Evolutionary conservation across 148 eudicot genomes (phyloP).

Genomic region (Spergularia bocconei): DNA sequence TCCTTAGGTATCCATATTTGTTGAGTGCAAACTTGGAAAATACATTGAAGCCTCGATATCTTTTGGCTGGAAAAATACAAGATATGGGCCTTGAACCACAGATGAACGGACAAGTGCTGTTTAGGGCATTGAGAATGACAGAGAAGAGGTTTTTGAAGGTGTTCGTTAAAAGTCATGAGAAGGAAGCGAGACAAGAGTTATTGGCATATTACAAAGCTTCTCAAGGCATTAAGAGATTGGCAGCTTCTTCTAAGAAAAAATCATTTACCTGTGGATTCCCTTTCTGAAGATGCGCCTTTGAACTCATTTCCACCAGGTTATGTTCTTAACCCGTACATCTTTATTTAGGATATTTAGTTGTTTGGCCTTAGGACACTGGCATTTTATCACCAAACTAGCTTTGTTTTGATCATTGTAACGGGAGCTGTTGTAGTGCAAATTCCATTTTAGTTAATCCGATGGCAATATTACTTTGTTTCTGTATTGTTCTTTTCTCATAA

Average conservation of each 20-base stretch:
- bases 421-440: background rate
- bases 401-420: background rate
- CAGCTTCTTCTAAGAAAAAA: conserved; percentile 46
- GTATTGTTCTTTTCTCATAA: background rate
- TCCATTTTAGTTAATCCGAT: background rate
- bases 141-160: conserved; percentile 52
- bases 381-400: background rate
- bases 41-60: conserved; percentile 53
- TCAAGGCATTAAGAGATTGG: conserved; percentile 53
- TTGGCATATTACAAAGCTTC: conserved; percentile 42
- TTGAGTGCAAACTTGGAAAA: conserved; percentile 51
- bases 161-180: conserved; percentile 49
- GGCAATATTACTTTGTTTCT: background rate
- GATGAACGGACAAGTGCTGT: conserved; percentile 43
- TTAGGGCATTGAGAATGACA: conserved; percentile 66
- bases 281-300: conserved; percentile 32
- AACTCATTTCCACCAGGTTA: background rate
- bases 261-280: conserved; percentile 42
- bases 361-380: background rate
- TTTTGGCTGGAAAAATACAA: conserved; percentile 46
- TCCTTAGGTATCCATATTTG: conserved; percentile 48
- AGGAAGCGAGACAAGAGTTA: conserved; percentile 44
- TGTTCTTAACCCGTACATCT: background rate
- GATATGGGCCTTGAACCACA: conserved; percentile 59
- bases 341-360: background rate